Conservation (phyloP, 805 yeast species). For the Kodamaea leandrae region DNA sequence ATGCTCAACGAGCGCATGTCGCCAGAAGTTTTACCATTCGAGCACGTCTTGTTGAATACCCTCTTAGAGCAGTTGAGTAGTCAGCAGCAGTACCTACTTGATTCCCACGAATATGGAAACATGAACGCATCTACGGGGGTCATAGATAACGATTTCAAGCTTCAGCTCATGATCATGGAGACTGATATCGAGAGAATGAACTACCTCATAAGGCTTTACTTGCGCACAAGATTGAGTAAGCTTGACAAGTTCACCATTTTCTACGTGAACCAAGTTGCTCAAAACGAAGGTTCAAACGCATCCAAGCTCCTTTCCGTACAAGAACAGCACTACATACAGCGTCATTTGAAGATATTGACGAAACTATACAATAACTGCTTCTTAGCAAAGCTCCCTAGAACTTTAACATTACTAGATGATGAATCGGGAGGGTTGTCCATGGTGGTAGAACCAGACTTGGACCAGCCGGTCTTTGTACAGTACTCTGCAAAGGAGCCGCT, state of each 20-base stretch:
- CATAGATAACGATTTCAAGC: constrained; percentile 41
- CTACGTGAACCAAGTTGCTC: constrained; percentile 42
- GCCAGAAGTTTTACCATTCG: constrained; percentile 82
- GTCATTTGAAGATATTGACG: constrained; percentile 61
- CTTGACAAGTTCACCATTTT: constrained; percentile 67
- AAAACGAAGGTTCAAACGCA: constrained; percentile 11
- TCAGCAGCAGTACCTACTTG: constrained; percentile 72
- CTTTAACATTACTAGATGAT: constrained; percentile 74
- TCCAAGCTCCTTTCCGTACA: constrained; percentile 25
- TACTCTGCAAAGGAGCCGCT: constrained; percentile 21
- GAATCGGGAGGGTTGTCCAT: constrained; percentile 57
- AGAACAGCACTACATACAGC: constrained; percentile 65
- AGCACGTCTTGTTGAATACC: constrained; percentile 54
- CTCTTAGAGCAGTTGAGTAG: constrained; percentile 58
- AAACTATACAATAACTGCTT: constrained; percentile 68
- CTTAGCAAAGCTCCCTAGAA: constrained; percentile 62
- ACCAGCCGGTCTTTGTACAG: constrained; percentile 73
- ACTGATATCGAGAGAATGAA: constrained; percentile 87
- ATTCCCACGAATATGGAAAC: constrained; percentile 72
- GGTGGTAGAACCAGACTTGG: constrained; percentile 76
- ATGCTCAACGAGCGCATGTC: constrained; percentile 86
- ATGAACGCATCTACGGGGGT: constrained; percentile 41
- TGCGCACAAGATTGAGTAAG: constrained; percentile 72
- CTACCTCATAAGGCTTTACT: constrained; percentile 74
- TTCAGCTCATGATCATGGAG: constrained; percentile 81